Evolutionary conservation across 2,329 filamentous ascomycete species (phyloP).

Genomic region (Penicillium janthinellum): DNA sequence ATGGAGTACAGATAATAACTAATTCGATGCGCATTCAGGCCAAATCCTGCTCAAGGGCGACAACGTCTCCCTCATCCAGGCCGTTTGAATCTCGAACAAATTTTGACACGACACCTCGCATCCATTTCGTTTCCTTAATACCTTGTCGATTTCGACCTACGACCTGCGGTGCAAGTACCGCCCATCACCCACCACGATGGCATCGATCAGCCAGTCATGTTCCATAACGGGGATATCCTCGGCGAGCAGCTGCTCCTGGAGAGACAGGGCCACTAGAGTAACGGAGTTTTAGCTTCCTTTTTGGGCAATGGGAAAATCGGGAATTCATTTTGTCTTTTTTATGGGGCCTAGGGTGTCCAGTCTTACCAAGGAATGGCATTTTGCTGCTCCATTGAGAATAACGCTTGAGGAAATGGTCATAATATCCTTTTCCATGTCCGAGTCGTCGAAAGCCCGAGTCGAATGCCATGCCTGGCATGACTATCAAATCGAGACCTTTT

Average conservation of each 20-base stretch:
- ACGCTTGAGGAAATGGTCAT: constrained; percentile 86
- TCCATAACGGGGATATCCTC: constrained; percentile 72
- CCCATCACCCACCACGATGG: constrained; percentile 72
- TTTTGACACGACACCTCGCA: constrained; percentile 1
- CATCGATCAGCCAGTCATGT: constrained; percentile 79
- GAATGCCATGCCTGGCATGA: constrained; percentile 93
- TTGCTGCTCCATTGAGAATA: constrained; percentile 57
- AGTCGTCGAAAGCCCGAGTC: constrained; percentile 73
- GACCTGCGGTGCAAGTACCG: constrained; percentile 48
- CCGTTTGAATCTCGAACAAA: constrained; percentile 35
- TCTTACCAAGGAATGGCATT: constrained; percentile 63
- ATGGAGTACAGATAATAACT: not conserved
- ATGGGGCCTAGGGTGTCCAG: constrained; percentile 9
- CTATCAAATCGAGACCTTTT: constrained; percentile 73
- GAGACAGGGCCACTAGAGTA: constrained; percentile 70
- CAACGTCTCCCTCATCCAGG: constrained; percentile 80
- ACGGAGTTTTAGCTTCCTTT: constrained; percentile 31
- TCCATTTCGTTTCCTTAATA: constrained; percentile 5
- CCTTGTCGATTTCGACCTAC: constrained; percentile 20
- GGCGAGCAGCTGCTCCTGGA: constrained; percentile 80
- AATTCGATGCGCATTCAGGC: constrained; percentile 50
- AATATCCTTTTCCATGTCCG: constrained; percentile 95
- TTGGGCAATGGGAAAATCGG: constrained; percentile 13
- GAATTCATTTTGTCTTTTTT: constrained; percentile 8
- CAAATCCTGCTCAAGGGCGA: constrained; percentile 87